Evolutionary conservation across 139 green algal genomes (phyloP).

Genomic region (Chlorella sp.): DNA sequence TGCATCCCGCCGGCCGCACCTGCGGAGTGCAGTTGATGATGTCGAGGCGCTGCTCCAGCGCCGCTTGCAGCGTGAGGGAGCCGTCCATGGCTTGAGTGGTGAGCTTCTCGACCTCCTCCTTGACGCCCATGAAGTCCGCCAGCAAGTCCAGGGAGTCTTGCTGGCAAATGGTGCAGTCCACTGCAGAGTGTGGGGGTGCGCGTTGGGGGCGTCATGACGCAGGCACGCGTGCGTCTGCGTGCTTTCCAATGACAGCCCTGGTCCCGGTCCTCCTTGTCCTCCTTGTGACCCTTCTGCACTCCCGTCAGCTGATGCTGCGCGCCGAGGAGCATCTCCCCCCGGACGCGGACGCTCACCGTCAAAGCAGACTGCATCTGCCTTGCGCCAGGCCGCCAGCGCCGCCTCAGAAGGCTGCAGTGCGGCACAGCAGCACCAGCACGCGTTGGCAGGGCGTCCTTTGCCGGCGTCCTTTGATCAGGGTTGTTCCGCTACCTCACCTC

Average conservation of each 20-base stretch:
- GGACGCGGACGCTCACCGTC: neutral
- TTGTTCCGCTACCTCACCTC: no score
- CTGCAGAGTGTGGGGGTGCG: neutral
- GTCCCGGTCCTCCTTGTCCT: neutral
- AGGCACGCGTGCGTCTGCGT: neutral
- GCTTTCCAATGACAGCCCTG: neutral
- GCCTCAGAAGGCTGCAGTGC: neutral
- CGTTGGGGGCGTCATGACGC: neutral
- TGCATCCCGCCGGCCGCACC: no score
- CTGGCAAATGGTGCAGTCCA: slow-evolving; percentile 41
- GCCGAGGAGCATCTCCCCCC: neutral
- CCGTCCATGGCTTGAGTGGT: slow-evolving; percentile 62
- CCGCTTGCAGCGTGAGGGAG: slow-evolving; percentile 46
- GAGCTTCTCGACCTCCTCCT: slow-evolving; percentile 29
- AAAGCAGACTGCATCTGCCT: neutral
- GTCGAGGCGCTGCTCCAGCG: slow-evolving; percentile 49
- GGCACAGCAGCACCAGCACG: no score
- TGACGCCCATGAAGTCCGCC: slow-evolving; percentile 62
- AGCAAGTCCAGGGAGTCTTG: slow-evolving; percentile 66
- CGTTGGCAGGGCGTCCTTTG: no score
- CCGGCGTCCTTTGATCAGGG: no score
- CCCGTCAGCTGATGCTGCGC: neutral
- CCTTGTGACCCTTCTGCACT: neutral
- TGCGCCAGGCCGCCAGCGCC: neutral
- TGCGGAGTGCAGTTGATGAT: slow-evolving; percentile 50